These are phyloP conservation scores for Yamadazyma triangularis DNA, from an alignment of 1,139 yeast species.

Conservation along the genomic window DNA sequence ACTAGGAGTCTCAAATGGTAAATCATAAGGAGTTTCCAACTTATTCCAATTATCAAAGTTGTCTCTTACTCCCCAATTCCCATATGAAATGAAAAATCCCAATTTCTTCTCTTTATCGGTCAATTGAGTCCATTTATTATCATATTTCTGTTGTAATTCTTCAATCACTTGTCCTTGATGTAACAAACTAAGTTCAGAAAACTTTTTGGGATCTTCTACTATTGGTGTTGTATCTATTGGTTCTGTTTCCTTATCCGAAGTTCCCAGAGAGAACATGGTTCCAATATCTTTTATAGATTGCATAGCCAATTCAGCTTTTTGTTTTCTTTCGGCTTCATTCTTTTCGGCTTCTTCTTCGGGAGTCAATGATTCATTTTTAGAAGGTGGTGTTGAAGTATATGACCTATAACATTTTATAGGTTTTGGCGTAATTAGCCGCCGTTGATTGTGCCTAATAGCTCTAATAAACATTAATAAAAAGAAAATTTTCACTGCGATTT, in stretches of 20 bases:
- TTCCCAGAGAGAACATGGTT: conserved; percentile 23
- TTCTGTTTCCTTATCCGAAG: conserved; percentile 33
- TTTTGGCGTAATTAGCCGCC: too few relatives aligned
- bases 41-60: conserved; percentile 45
- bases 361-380: background rate
- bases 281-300: conserved; percentile 43
- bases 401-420: too few relatives aligned
- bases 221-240: conserved; percentile 55
- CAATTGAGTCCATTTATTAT: conserved; percentile 49
- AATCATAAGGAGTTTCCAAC: conserved; percentile 42
- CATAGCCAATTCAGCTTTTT: conserved; percentile 39
- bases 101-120: conserved; percentile 42
- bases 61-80: conserved; percentile 62
- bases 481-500: too few relatives aligned
- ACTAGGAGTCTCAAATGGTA: conserved; percentile 44
- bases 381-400: too few relatives aligned
- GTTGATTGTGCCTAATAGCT: too few relatives aligned
- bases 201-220: conserved; percentile 42
- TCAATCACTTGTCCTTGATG: conserved; percentile 58
- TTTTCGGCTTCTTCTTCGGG: conserved; percentile 3
- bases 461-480: too few relatives aligned
- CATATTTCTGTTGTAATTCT: conserved; percentile 49
- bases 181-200: conserved; percentile 41
- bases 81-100: conserved; percentile 56
- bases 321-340: conserved; percentile 15